These are phyloP conservation scores for Pichia sp. DNA, from an alignment of 1,139 yeast species.

Conservation along the genomic window DNA sequence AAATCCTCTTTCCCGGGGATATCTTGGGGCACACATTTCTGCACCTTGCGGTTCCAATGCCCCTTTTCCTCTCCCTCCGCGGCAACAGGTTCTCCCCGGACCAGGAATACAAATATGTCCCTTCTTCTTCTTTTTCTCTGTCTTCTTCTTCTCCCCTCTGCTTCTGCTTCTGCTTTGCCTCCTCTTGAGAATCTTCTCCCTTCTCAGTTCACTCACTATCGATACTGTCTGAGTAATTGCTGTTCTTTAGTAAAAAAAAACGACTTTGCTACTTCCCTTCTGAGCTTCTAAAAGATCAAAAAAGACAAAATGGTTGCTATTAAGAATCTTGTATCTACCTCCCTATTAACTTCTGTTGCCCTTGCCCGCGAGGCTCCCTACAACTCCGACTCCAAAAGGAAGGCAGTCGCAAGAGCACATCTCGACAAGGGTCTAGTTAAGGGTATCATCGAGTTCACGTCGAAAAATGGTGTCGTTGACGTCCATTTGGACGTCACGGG, in stretches of 20 bases:
- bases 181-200: background rate
- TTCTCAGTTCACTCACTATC: background rate
- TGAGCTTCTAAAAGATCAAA: background rate
- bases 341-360: conserved; percentile 8
- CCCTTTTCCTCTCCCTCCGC: background rate
- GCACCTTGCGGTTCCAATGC: background rate
- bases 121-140: background rate
- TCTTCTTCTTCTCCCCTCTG: background rate
- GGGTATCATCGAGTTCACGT: conserved; percentile 34
- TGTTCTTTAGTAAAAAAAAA: background rate
- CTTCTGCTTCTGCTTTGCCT: background rate
- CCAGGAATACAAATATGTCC: background rate
- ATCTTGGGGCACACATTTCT: background rate
- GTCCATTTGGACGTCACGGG: conserved; percentile 57
- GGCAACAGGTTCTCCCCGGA: background rate
- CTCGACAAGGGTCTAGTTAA: conserved; percentile 30
- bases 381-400: conserved; percentile 28
- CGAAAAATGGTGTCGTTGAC: conserved; percentile 38
- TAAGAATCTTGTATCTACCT: conserved; percentile 4
- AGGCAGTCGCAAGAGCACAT: conserved; percentile 32
- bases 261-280: background rate
- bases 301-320: conserved; percentile 13
- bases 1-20: background rate
- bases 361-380: conserved; percentile 30
- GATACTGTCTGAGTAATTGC: background rate